Percentiles rank a stretch among this genome's conserved stretches.
Evolutionary conservation across 192 early-diverging fungal species (phyloP).

Genomic region (Obelidium mucronatum): DNA sequence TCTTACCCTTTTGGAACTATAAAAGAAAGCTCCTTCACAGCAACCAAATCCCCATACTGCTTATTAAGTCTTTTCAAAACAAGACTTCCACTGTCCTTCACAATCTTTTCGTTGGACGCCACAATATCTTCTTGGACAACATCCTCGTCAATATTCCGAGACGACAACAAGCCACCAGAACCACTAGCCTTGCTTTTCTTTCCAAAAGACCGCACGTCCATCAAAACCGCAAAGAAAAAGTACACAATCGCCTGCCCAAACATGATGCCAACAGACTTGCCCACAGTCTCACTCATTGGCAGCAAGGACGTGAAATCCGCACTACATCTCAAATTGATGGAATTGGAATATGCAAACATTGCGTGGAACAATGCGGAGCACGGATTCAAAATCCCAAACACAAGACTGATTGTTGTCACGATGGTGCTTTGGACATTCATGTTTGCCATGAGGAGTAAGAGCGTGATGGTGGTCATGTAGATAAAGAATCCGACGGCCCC

Average conservation of each 20-base stretch:
- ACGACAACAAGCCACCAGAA: neutral
- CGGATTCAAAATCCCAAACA: neutral
- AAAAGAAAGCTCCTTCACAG: neutral
- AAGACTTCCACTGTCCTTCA: neutral
- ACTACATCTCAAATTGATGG: neutral
- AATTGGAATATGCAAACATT: neutral
- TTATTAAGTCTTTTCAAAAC: neutral
- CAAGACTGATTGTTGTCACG: neutral
- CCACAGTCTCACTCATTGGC: neutral
- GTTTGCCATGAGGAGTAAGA: neutral
- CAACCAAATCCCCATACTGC: constrained; percentile 6
- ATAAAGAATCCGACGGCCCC: neutral
- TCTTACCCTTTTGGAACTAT: neutral
- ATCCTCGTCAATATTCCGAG: constrained; percentile 30
- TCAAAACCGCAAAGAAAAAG: neutral
- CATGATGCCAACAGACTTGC: neutral
- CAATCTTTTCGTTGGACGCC: neutral
- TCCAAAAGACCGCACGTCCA: neutral
- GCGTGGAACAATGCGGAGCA: neutral
- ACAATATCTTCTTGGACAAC: constrained; percentile 31
- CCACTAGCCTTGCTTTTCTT: neutral
- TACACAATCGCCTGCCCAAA: neutral
- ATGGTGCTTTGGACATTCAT: neutral
- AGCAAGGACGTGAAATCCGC: neutral
- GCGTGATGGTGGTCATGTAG: neutral